Percentiles rank a stretch among this genome's conserved stretches.
phyloP scores from a whole-genome alignment of 805 yeast species.

The Candida sithepensis region DNA sequence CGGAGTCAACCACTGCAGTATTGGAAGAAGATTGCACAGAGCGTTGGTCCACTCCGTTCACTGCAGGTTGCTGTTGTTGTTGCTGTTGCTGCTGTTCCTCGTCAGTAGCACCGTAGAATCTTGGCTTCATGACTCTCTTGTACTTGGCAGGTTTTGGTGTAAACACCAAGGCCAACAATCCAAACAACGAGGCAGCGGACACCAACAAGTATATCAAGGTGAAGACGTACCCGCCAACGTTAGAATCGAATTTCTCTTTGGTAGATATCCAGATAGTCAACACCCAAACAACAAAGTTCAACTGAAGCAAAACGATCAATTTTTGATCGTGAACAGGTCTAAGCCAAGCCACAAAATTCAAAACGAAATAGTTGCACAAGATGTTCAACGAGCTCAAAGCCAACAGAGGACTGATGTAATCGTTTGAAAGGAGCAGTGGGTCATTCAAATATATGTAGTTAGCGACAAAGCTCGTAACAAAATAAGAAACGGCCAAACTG shows the following conservation, averaged over 20 bases:
- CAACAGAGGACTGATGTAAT: constrained; percentile 46
- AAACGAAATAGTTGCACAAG: constrained; percentile 51
- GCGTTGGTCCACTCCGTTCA: neutral
- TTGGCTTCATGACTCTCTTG: constrained; percentile 15
- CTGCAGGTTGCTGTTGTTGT: neutral
- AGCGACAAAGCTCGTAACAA: constrained; percentile 34
- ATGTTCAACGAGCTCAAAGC: constrained; percentile 46
- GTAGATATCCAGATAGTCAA: constrained; percentile 48
- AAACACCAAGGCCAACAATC: constrained; percentile 46
- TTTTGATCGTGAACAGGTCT: constrained; percentile 58
- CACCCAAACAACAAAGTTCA: constrained; percentile 56
- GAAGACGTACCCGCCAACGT: constrained; percentile 50
- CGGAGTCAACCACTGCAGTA: constrained; percentile 18
- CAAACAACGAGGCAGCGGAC: constrained; percentile 46
- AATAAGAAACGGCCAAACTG: constrained; percentile 44
- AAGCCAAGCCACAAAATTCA: constrained; percentile 44
- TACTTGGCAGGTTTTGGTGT: constrained; percentile 23
- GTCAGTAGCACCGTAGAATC: constrained; percentile 19
- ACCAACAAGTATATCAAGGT: constrained; percentile 44
- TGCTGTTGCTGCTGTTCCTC: constrained; percentile 8
- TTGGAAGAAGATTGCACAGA: constrained; percentile 18
- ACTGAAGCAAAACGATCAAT: constrained; percentile 51
- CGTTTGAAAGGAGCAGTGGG: constrained; percentile 50
- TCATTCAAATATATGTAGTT: constrained; percentile 39
- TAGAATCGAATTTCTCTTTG: constrained; percentile 43